Conservation (phyloP, 768 basidiomycete genomes). For the Obba rivulosa region DNA sequence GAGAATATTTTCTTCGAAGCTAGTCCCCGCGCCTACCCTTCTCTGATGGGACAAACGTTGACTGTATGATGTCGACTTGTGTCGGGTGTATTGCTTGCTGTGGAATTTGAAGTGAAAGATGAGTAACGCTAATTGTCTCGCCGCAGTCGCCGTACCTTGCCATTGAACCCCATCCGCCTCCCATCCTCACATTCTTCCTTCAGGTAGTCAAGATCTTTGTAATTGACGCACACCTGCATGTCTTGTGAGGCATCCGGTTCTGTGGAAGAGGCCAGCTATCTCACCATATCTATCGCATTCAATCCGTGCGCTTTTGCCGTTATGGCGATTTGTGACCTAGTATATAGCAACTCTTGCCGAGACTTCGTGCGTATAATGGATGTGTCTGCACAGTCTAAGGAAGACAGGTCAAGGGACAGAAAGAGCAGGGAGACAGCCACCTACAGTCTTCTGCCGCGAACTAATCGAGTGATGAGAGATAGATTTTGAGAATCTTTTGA, state of each 20-base stretch:
- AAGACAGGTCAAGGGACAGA: background rate
- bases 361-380: slow-evolving; percentile 72
- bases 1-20: background rate
- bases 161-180: slow-evolving; percentile 79
- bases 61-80: slow-evolving; percentile 75
- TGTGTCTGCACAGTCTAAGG: slow-evolving; percentile 83
- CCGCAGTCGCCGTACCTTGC: slow-evolving; percentile 53
- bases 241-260: background rate
- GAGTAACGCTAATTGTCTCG: background rate
- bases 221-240: slow-evolving; percentile 78
- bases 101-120: background rate
- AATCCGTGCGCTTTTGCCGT: slow-evolving; percentile 80
- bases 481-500: background rate
- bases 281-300: slow-evolving; percentile 87
- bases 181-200: slow-evolving; percentile 78
- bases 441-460: slow-evolving; percentile 94
- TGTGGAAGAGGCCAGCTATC: slow-evolving; percentile 1
- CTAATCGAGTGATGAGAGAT: slow-evolving; percentile 32
- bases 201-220: slow-evolving; percentile 65
- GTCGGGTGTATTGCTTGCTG: slow-evolving; percentile 94
- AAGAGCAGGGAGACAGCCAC: slow-evolving; percentile 11
- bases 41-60: slow-evolving; percentile 69
- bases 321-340: slow-evolving; percentile 77
- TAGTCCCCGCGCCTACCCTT: slow-evolving; percentile 58
- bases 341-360: slow-evolving; percentile 73